These are phyloP conservation scores for Dictyophora rubrovolvata DNA, from an alignment of 768 basidiomycete species.

Conservation along the genomic window DNA sequence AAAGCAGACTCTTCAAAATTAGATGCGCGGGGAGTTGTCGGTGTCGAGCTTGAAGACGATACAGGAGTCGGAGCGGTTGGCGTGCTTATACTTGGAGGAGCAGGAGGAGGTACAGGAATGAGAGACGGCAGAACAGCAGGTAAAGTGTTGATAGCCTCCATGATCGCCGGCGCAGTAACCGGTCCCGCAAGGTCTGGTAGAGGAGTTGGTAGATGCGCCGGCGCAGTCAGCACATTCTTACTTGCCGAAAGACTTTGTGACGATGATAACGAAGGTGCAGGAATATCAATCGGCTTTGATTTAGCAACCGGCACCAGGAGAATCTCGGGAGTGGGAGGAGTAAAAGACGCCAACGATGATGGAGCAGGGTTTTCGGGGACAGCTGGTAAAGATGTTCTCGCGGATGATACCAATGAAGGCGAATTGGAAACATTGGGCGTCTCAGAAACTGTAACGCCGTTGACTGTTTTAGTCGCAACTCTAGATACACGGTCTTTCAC, in stretches of 20 bases:
- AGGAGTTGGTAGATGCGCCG: neutral
- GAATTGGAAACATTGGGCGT: neutral
- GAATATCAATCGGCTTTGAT: neutral
- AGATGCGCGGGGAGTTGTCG: neutral
- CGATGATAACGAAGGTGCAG: neutral
- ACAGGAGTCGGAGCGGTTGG: neutral
- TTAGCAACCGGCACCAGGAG: neutral
- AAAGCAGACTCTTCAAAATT: constrained; percentile 25
- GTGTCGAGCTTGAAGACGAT: neutral
- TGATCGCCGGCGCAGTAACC: neutral
- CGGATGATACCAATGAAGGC: neutral
- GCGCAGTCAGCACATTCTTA: neutral
- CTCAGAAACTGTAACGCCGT: neutral
- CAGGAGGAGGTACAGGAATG: neutral
- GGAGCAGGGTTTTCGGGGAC: neutral
- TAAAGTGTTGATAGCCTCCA: neutral
- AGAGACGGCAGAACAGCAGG: neutral
- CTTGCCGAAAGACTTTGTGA: neutral
- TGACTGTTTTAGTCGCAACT: neutral
- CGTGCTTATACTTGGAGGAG: too few species aligned
- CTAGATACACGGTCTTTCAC: neutral
- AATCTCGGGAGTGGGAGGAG: neutral
- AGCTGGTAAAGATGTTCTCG: neutral
- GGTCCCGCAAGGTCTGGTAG: neutral
- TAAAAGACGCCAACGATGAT: neutral